Evolutionary conservation across 768 basidiomycete species (phyloP).

Genomic region (Podaxis mareebaensis): DNA sequence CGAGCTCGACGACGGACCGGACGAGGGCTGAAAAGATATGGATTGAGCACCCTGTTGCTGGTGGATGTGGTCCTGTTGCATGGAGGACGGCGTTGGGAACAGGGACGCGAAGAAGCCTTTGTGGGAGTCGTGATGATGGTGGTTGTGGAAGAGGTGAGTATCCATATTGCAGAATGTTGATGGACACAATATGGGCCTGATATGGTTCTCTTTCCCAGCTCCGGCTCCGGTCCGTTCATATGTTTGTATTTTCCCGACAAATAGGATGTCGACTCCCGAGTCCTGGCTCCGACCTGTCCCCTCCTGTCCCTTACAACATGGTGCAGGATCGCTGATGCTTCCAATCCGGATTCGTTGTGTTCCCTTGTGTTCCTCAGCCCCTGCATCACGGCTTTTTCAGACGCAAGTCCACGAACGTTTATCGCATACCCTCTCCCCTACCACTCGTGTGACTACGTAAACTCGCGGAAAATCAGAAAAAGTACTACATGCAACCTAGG

Average conservation of each 20-base stretch:
- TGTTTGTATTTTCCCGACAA: neutral
- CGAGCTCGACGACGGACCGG: slow-evolving; percentile 5
- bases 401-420: slow-evolving; percentile 6
- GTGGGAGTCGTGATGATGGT: slow-evolving; percentile 15
- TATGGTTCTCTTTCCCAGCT: slow-evolving; percentile 1
- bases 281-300: neutral
- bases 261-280: neutral
- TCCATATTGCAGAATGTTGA: slow-evolving; percentile 5
- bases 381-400: neutral
- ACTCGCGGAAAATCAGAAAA: neutral
- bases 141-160: slow-evolving; percentile 1
- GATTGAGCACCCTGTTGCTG: slow-evolving; percentile 2
- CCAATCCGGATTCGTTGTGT: neutral
- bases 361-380: neutral
- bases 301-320: neutral
- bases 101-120: slow-evolving; percentile 27
- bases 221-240: slow-evolving; percentile 5
- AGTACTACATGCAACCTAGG: neutral
- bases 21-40: slow-evolving; percentile 10
- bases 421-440: neutral
- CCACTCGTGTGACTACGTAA: neutral
- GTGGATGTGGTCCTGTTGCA: slow-evolving; percentile 12
- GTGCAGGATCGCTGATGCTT: neutral
- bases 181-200: neutral
- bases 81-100: slow-evolving; percentile 14